Base-by-base conservation (phyloP, 2,329 filamentous ascomycete genomes). In the Phyllachora maydis region DNA sequence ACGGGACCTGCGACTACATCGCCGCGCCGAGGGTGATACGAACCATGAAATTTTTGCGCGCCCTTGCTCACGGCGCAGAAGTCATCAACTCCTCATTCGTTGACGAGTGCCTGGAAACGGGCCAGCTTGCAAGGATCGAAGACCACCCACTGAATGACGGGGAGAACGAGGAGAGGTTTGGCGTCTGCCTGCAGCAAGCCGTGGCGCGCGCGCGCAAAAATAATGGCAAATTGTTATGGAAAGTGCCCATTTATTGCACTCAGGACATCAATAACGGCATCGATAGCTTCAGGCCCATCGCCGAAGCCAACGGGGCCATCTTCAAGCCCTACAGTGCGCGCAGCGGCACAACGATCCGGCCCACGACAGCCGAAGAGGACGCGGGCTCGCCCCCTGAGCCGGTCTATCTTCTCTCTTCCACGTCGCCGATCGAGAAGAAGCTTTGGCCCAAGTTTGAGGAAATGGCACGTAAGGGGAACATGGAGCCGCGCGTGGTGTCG, bases 41-140 rank as follows among this genome's bases (percentile, higher is more conserved):
- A 18, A 98, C 88, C 0, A 70, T 79, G 42, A 98, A 98, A 41
- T 98, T 98, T 41, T 70, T 95, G 23, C 75, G 73, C 30, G 81
- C 82, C 8, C 53, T 98, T 14, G 82, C 88, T 11, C 70, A 68
- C 28, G 82, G 77, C 1, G 79, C 82, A 1, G 60, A 65, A 2
- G 65, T 95, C 20, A 62, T 95, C 25, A 70, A 69, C 21, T 75
- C 73, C 1, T 59, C 65, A 6, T 98, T 81, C 44, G 65, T 98
- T 27, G 76, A 85, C 26, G 57, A 65, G 13, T 79, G 75, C 22
- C 56, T 95, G 8, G 66, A 76, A 21, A 56, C 66, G 16, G 66
- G 74, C 31, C 56, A 68, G 37, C 42, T 77, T 6, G 65, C 74
- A 1, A 50, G 70, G 12, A 54, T 71, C 0, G 52, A 69, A 1